Conservation (phyloP, 2,329 filamentous ascomycete species). For the Didymella segeticola region DNA sequence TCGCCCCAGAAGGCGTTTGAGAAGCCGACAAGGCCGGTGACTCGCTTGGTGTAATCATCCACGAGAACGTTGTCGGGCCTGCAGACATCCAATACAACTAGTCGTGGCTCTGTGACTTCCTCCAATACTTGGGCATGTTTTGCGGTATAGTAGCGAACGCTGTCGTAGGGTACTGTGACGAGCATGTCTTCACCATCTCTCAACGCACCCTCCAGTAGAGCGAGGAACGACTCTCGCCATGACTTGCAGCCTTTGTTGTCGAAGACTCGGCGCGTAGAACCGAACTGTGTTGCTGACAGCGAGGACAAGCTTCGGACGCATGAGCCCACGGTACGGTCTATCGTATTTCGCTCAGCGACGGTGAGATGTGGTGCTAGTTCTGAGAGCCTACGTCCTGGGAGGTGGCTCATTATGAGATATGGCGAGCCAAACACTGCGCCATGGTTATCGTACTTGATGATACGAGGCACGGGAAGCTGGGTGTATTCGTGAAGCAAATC, state of each 20-base stretch:
- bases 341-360: conserved; percentile 40
- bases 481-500: conserved; percentile 47
- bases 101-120: conserved; percentile 57
- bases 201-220: conserved; percentile 60
- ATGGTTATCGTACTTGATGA: conserved; percentile 49
- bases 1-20: conserved; percentile 65
- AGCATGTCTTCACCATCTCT: conserved; percentile 66
- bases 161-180: conserved; percentile 62
- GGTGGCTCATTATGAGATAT: conserved; percentile 44
- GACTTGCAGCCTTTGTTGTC: conserved; percentile 54
- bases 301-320: conserved; percentile 53
- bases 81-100: conserved; percentile 60
- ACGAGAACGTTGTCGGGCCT: conserved; percentile 59
- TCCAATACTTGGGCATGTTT: conserved; percentile 56
- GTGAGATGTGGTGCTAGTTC: conserved; percentile 44
- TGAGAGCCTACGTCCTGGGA: conserved; percentile 45
- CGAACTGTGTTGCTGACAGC: conserved; percentile 58
- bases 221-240: conserved; percentile 62
- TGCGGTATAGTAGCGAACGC: conserved; percentile 58
- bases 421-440: conserved; percentile 38
- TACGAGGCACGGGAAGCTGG: conserved; percentile 46
- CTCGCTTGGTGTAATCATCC: conserved; percentile 54
- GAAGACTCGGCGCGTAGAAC: conserved; percentile 57
- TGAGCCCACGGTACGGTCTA: conserved; percentile 51
- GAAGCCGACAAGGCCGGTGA: conserved; percentile 61